These are phyloP conservation scores for Trichoderma koningiopsis DNA, from an alignment of 2,329 filamentous ascomycete species.

Conservation along the genomic window DNA sequence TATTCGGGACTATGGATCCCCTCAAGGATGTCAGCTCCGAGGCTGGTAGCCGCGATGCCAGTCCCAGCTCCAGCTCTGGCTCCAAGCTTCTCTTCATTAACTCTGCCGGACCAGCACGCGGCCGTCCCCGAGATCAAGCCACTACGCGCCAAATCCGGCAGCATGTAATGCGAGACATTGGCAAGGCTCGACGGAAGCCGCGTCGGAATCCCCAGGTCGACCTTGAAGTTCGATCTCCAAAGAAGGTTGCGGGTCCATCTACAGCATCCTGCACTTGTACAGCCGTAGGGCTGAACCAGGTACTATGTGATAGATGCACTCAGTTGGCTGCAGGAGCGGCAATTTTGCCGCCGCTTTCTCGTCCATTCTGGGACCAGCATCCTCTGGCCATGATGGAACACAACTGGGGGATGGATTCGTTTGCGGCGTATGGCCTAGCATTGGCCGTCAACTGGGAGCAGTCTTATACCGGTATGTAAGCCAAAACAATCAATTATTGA, in stretches of 20 bases:
- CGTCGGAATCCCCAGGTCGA: constrained; percentile 21
- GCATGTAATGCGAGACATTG: constrained; percentile 25
- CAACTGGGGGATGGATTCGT: constrained; percentile 21
- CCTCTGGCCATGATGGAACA: constrained; percentile 6
- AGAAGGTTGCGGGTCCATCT: background rate
- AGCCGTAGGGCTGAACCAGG: background rate
- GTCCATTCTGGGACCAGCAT: constrained; percentile 22
- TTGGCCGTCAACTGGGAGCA: constrained; percentile 5
- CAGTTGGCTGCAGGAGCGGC: background rate
- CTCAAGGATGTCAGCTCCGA: background rate
- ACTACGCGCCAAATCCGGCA: constrained; percentile 21
- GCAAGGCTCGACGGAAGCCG: constrained; percentile 23
- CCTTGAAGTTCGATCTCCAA: background rate
- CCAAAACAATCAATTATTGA: background rate
- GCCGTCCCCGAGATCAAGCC: constrained; percentile 3
- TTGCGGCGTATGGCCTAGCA: constrained; percentile 18
- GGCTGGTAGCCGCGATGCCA: background rate
- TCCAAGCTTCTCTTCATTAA: constrained; percentile 22
- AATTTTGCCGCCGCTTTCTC: background rate
- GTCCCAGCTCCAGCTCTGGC: background rate
- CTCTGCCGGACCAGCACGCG: constrained; percentile 3
- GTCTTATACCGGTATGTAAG: background rate
- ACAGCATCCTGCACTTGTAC: background rate
- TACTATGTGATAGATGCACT: background rate
- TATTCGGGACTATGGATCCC: background rate